Evolutionary conservation across 163 green algal genomes (phyloP).

Genomic region (Volvox carteri): DNA sequence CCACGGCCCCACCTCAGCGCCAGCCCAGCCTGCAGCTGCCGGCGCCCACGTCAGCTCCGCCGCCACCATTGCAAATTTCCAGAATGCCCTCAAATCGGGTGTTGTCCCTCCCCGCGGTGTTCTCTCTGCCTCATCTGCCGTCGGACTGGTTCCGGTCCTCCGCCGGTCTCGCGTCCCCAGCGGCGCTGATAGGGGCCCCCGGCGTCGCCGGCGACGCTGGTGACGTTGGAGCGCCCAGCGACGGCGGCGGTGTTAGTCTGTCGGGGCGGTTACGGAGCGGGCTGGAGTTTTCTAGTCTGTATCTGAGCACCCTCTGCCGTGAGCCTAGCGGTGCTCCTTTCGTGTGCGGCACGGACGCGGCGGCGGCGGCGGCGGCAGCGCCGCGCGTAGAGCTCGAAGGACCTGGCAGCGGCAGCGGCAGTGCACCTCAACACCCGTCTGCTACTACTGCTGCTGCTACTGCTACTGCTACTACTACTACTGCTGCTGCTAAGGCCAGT

Average conservation of each 20-base stretch:
- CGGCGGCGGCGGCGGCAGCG: not conserved
- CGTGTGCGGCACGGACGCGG: not conserved
- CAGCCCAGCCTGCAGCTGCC: not conserved
- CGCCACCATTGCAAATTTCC: not conserved
- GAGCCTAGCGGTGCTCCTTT: not conserved
- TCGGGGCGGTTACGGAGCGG: not conserved
- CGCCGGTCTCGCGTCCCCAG: not conserved
- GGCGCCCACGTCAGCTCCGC: not conserved
- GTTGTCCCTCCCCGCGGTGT: not conserved
- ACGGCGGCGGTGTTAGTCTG: not conserved
- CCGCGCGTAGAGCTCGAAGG: not conserved
- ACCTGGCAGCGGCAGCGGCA: not conserved
- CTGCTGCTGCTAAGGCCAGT: not conserved
- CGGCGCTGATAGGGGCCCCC: not conserved
- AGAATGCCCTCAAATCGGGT: not conserved
- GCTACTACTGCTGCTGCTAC: not conserved
- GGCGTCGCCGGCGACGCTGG: not conserved
- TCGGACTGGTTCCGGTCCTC: slow-evolving; percentile 5
- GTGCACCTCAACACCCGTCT: too few relatives aligned
- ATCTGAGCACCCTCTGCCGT: not conserved
- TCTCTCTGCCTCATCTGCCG: slow-evolving; percentile 5
- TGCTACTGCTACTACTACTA: not conserved
- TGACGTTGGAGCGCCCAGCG: not conserved
- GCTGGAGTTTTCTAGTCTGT: not conserved
- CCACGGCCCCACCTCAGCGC: not conserved